Percentiles rank a stretch among this genome's conserved stretches.
Conservation (phyloP, 805 yeast species). For the Metschnikowia dekortorum region DNA sequence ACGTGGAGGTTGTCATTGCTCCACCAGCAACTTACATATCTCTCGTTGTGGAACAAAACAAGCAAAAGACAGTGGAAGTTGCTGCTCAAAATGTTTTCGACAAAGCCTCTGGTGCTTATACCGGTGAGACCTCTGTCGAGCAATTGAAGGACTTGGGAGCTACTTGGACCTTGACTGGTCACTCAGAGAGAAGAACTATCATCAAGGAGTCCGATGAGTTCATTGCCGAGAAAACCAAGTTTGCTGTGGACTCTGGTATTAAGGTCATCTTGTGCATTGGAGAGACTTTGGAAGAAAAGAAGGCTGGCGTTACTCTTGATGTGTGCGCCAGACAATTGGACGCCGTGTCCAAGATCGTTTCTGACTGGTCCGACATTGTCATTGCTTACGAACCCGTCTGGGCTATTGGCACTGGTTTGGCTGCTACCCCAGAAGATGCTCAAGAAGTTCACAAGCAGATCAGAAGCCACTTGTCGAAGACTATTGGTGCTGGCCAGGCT, state of each 20-base stretch:
- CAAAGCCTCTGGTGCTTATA: conserved; percentile 93
- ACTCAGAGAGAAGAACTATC: conserved; percentile 96
- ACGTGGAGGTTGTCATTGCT: conserved; percentile 90
- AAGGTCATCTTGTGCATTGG: conserved; percentile 96
- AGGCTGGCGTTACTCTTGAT: conserved; percentile 78
- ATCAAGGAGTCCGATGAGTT: conserved; percentile 87
- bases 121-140: conserved; percentile 92
- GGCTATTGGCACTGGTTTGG: conserved; percentile 99
- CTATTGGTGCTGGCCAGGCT: conserved; percentile 77
- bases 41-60: conserved; percentile 64
- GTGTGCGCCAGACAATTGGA: conserved; percentile 86
- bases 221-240: conserved; percentile 90
- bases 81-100: conserved; percentile 89
- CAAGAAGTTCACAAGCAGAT: conserved; percentile 89
- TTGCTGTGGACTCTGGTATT: conserved; percentile 85
- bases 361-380: conserved; percentile 89
- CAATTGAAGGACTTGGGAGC: conserved; percentile 90
- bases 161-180: conserved; percentile 94
- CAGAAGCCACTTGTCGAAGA: conserved; percentile 74
- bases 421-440: conserved; percentile 98
- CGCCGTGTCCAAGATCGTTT: conserved; percentile 76
- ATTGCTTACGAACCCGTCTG: conserved; percentile 99
- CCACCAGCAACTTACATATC: conserved; percentile 94
- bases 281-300: conserved; percentile 94
- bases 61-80: conserved; percentile 67